Percentiles rank a stretch among this genome's conserved stretches.
Conservation (phyloP, 768 basidiomycete genomes). For the Psilocybe cubensis region DNA sequence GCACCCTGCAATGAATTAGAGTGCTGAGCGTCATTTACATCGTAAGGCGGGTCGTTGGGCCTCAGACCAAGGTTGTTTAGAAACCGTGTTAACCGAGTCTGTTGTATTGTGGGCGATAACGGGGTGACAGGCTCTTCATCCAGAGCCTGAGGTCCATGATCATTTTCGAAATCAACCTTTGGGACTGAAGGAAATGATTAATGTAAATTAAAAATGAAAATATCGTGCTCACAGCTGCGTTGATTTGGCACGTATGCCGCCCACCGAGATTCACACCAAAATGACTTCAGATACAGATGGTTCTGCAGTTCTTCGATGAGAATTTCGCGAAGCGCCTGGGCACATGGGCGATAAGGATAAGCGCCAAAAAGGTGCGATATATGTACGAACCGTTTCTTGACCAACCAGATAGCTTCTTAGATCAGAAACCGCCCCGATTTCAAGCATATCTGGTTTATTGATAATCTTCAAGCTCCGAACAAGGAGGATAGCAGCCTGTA, state of each 20-base stretch:
- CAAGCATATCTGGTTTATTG: constrained; percentile 89
- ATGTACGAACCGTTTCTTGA: constrained; percentile 76
- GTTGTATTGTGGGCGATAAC: constrained; percentile 40
- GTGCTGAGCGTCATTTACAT: constrained; percentile 50
- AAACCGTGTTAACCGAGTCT: constrained; percentile 62
- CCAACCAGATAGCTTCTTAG: constrained; percentile 79
- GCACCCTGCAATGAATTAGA: constrained; percentile 20
- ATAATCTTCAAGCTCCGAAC: constrained; percentile 89
- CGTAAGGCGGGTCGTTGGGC: constrained; percentile 79
- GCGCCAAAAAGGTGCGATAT: not conserved
- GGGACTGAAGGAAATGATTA: constrained; percentile 48
- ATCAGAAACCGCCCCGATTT: constrained; percentile 94
- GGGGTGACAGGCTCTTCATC: constrained; percentile 39
- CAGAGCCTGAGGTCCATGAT: constrained; percentile 33
- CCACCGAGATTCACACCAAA: constrained; percentile 96
- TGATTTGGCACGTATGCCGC: constrained; percentile 81
- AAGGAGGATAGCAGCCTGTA: constrained; percentile 87
- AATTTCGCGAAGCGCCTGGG: constrained; percentile 87
- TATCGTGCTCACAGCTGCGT: constrained; percentile 58
- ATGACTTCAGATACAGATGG: constrained; percentile 96
- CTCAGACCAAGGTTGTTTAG: constrained; percentile 67
- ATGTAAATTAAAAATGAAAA: not conserved
- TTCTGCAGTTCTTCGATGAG: constrained; percentile 94
- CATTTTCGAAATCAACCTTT: constrained; percentile 66
- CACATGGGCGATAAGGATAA: constrained; percentile 1